Evolutionary conservation across 768 basidiomycete genomes (phyloP).

Genomic region (Gymnopilus dilepis): DNA sequence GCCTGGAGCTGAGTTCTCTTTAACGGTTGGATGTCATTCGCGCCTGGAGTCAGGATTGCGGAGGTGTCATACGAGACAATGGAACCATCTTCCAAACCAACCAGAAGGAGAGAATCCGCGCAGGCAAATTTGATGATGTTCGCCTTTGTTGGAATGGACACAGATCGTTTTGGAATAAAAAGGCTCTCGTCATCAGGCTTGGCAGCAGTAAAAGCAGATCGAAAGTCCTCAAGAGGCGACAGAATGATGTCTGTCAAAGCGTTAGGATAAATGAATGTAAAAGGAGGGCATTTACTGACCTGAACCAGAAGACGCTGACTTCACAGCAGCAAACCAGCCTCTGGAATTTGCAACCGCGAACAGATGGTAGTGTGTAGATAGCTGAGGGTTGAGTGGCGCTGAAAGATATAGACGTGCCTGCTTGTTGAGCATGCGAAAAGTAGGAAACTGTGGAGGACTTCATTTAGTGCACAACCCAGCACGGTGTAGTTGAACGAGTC

Average conservation of each 20-base stretch:
- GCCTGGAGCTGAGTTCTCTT: conserved; percentile 53
- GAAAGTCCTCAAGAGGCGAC: conserved; percentile 67
- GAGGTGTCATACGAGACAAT: conserved; percentile 65
- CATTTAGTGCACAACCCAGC: not conserved
- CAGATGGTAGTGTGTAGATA: conserved; percentile 49
- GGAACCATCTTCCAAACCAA: conserved; percentile 63
- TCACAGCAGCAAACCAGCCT: conserved; percentile 76
- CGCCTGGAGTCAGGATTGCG: conserved; percentile 50
- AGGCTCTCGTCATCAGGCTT: conserved; percentile 41
- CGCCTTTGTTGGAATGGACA: conserved; percentile 53
- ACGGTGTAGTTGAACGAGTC: conserved; percentile 24
- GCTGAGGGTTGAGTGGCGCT: conserved; percentile 48
- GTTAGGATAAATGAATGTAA: not conserved
- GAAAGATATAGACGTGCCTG: conserved; percentile 70
- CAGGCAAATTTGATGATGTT: conserved; percentile 60
- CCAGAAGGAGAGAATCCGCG: conserved; percentile 63
- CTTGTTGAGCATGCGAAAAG: conserved; percentile 60
- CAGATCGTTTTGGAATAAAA: conserved; percentile 57
- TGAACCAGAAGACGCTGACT: conserved; percentile 37
- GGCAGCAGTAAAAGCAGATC: conserved; percentile 51
- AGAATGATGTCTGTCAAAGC: conserved; percentile 56
- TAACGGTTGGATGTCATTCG: conserved; percentile 48
- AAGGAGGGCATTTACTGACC: conserved; percentile 34
- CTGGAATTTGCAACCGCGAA: conserved; percentile 64
- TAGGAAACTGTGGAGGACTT: conserved; percentile 46